Conservation (phyloP, 345 rosid genomes). For the Kernera saxatilis region DNA sequence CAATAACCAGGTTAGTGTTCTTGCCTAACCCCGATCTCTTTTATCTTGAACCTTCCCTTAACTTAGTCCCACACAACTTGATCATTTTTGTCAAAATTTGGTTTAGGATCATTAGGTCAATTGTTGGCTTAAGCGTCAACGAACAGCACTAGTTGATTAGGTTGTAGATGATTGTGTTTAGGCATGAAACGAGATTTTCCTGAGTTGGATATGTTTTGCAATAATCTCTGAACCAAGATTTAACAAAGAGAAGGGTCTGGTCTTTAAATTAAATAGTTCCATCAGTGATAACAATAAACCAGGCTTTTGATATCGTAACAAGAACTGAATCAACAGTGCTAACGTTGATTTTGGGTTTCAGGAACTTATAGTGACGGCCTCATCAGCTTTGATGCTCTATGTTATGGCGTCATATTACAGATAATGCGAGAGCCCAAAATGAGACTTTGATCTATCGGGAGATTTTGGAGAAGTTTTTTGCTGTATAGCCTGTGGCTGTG, state of each 20-base stretch:
- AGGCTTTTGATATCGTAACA: background rate
- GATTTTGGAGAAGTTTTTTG: slow-evolving; percentile 11
- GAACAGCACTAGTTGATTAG: background rate
- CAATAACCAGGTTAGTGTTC: slow-evolving; percentile 72
- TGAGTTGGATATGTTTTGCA: background rate
- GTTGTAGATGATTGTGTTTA: background rate
- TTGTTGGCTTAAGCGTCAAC: background rate
- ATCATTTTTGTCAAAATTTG: background rate
- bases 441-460: background rate
- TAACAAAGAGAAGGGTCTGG: background rate
- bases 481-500: slow-evolving; percentile 7
- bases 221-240: background rate
- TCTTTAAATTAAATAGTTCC: background rate
- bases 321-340: background rate
- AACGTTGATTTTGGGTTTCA: slow-evolving; percentile 27
- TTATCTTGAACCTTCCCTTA: background rate
- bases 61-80: background rate
- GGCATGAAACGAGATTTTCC: background rate
- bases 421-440: slow-evolving; percentile 9
- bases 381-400: slow-evolving; percentile 47
- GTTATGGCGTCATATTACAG: slow-evolving; percentile 51
- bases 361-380: slow-evolving; percentile 55
- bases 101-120: background rate
- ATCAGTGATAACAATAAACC: background rate
- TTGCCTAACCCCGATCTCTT: background rate